Evolutionary conservation across 192 early-diverging fungal genomes (phyloP), one percentile per base, ranked within the genome.

Genomic region (Cladochytrium replicatum): DNA sequence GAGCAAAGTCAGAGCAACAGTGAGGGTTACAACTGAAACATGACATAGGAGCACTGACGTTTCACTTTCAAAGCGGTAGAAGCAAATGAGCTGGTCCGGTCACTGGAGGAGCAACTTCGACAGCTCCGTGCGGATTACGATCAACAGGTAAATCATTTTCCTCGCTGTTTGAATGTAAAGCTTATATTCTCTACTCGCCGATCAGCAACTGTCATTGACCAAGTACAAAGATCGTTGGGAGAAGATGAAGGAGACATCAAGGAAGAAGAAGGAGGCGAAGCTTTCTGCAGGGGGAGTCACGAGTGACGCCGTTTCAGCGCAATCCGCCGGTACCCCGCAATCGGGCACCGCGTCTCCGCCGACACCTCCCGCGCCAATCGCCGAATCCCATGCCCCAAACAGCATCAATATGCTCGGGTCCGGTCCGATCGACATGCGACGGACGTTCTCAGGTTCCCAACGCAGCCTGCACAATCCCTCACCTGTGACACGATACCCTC

Each of bases 141-240:
- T 5, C 67, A 60, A 47, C 75, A 79, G 54, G 54, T 52, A 47
- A 28, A 41, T 15, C 53, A 13, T 37, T 17, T 17, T 13, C 34
- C 13, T 37, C 17, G 34, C 17, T 13, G 17, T 37, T 13, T 37
- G 34, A 13, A 37, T 17, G 13, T 13, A 13, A 13, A 17, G 34
- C 34, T 37, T 37, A 13, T 13, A 13, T 13, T 37, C 13, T 13
- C 34, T 13, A 13, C 13, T 9, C 13, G 8, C 4, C 38, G 2
- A 8, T 15, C 25, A 63, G 51, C 63, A 66, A 26, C 29, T 46
- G 1, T 55, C 79, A 29, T 68, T 84, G 61, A 54, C 46, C 32
- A 83, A 82, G 58, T 88, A 86, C 48, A 81, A 72, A 52, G 81
- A 85, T 24, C 67, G 82, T 29, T 89, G 85, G 85, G 80, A 85